Evolutionary conservation across 2,329 filamentous ascomycete genomes (phyloP), one percentile per base, ranked within the genome.

Genomic region (Zalaria sp.): DNA sequence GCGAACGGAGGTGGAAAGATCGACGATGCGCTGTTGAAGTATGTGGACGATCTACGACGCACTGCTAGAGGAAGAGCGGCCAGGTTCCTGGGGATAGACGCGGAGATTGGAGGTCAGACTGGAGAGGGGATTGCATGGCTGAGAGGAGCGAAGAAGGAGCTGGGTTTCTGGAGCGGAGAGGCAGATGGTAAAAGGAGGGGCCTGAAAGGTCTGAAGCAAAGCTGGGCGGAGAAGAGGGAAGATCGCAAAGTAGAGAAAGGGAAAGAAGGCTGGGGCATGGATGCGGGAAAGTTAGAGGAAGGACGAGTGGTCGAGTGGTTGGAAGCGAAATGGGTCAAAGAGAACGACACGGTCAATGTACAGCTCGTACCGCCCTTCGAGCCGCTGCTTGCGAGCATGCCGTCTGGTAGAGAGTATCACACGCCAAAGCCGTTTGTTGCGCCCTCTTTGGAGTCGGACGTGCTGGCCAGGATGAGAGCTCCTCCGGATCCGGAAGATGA

Each of bases 331-430:
- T 95, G 91, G 89, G 77, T 76, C 47, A 91, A 87, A 26, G 77
- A 87, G 62, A 98, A 98, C 56, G 86, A 95, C 60, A 93, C 84
- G 11, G 84, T 94, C 53, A 85, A 88, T 46, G 81, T 86, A 0
- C 86, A 94, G 57, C 43, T 68, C 2, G 73, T 96, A 28, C 86
- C 88, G 0, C 71, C 82, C 0, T 72, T 75, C 4, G 79, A 79
- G 9, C 74, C 82, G 0, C 65, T 95, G 6, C 62, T 93, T 4
- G 73, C 83, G 5, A 79, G 77, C 46, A 82, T 96, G 66, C 89
- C 91, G 0, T 89, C 83, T 1, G 89, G 89, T 2, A 76, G 89
- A 47, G 88, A 95, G 53, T 86, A 94, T 41, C 82, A 93, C 49
- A 72, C 68, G 0, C 66, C 85, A 31, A 80, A 79, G 53, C 68